A percentile compares a stretch with the other conserved stretches of the same genome.
These are phyloP conservation scores for Mycena vulgaris DNA, from an alignment of 768 basidiomycete genomes.

Conservation along the genomic window DNA sequence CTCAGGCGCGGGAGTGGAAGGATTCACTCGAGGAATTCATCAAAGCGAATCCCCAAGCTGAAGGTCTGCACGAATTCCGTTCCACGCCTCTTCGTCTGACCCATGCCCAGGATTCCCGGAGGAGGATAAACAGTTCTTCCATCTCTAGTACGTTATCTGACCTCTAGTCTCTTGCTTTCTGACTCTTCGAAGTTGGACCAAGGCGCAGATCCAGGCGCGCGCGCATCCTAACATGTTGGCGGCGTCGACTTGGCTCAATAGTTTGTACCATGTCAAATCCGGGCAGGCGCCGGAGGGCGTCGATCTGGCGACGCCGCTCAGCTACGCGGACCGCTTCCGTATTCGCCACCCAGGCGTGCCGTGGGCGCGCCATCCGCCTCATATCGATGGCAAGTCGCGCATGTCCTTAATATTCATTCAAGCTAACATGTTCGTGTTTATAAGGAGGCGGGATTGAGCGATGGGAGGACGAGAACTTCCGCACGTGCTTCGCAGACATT, in stretches of 20 bases:
- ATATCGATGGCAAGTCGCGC: conserved; percentile 43
- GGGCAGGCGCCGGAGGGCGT: conserved; percentile 58
- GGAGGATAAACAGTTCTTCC: conserved; percentile 72
- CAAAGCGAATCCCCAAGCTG: conserved; percentile 61
- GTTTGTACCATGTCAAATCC: conserved; percentile 57
- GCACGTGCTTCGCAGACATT: conserved; percentile 66
- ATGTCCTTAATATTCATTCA: not conserved
- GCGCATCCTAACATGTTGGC: conserved; percentile 69
- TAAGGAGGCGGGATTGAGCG: conserved; percentile 76
- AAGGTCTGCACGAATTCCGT: conserved; percentile 49
- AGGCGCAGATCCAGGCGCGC: conserved; percentile 68
- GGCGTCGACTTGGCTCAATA: conserved; percentile 65
- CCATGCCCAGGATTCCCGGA: conserved; percentile 57
- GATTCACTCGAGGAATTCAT: conserved; percentile 64
- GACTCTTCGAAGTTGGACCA: conserved; percentile 42
- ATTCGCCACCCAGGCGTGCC: conserved; percentile 70
- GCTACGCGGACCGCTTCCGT: conserved; percentile 75
- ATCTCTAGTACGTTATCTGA: conserved; percentile 63
- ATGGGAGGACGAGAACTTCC: conserved; percentile 67
- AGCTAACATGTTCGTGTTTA: conserved; percentile 6
- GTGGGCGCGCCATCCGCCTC: conserved; percentile 57
- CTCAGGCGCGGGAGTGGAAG: conserved; percentile 66
- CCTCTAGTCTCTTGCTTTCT: not conserved
- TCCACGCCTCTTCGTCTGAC: not conserved
- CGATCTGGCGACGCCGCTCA: conserved; percentile 66